A percentile compares a stretch with the other conserved stretches of the same genome.
Conservation (phyloP, 345 rosid species). For the Pistacia atlantica region DNA sequence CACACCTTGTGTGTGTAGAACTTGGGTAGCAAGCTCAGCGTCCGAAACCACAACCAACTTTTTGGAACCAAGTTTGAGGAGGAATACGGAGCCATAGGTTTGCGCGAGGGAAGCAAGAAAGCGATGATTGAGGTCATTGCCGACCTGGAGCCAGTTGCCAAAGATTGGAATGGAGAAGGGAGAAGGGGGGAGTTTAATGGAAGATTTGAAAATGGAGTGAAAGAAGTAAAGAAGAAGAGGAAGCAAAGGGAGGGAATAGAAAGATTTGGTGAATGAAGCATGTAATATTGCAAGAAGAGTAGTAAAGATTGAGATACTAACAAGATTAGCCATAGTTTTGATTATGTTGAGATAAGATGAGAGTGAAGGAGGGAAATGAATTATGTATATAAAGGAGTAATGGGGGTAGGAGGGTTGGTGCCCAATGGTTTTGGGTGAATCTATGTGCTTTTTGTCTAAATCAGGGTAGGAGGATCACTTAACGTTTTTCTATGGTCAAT, state of each 20-base stretch:
- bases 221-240: neutral
- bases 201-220: conserved; percentile 7
- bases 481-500: no score
- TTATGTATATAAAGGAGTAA: no score
- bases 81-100: conserved; percentile 48
- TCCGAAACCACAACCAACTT: conserved; percentile 51
- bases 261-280: neutral
- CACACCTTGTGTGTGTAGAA: conserved; percentile 60
- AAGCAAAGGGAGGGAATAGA: neutral
- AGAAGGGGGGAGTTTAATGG: conserved; percentile 41
- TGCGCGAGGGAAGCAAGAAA: conserved; percentile 48
- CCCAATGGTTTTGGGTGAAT: no score
- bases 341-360: no score
- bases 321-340: neutral
- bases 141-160: conserved; percentile 71
- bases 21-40: conserved; percentile 55
- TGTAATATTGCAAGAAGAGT: neutral
- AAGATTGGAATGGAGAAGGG: conserved; percentile 53
- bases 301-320: neutral
- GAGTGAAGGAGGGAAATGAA: no score
- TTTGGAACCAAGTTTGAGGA: conserved; percentile 51
- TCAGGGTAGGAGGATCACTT: no score
- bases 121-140: conserved; percentile 64
- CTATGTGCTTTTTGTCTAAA: no score
- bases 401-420: no score